Evolutionary conservation across 768 basidiomycete species (phyloP).

Genomic region (Mycena albidolilacea): DNA sequence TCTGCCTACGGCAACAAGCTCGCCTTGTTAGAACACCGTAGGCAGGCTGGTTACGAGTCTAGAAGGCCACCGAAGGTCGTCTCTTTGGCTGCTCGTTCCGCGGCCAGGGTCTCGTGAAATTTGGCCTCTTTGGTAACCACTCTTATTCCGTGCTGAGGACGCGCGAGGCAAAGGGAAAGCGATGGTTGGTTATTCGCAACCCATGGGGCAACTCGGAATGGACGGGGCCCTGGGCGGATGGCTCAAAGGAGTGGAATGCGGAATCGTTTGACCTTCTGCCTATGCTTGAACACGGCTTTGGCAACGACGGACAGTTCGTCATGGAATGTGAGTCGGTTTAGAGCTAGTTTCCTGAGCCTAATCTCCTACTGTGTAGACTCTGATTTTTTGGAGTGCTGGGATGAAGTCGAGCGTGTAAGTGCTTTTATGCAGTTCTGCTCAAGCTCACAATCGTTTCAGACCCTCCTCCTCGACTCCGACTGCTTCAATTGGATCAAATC

Average conservation of each 20-base stretch:
- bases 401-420: conserved; percentile 53
- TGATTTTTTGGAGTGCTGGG: conserved; percentile 60
- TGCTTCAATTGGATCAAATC: conserved; percentile 43
- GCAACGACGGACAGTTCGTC: conserved; percentile 63
- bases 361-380: conserved; percentile 41
- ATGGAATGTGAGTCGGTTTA: conserved; percentile 58
- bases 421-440: fast-evolving
- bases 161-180: conserved; percentile 46
- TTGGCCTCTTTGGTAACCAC: conserved; percentile 40
- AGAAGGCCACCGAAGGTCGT: conserved; percentile 45
- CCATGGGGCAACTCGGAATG: conserved; percentile 55
- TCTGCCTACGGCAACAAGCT: too few species aligned
- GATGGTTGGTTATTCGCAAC: conserved; percentile 50
- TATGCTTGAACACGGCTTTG: conserved; percentile 57
- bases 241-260: conserved; percentile 62
- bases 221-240: conserved; percentile 64
- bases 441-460: not conserved
- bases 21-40: too few species aligned
- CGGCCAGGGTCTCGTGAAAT: conserved; percentile 22
- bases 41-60: too few species aligned
- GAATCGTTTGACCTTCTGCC: conserved; percentile 58
- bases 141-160: conserved; percentile 49
- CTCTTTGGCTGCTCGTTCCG: conserved; percentile 47
- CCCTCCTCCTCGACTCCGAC: conserved; percentile 40
- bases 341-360: too few species aligned